Evolutionary conservation across 2,329 filamentous ascomycete genomes (phyloP).

Genomic region (Fusarium sp.): DNA sequence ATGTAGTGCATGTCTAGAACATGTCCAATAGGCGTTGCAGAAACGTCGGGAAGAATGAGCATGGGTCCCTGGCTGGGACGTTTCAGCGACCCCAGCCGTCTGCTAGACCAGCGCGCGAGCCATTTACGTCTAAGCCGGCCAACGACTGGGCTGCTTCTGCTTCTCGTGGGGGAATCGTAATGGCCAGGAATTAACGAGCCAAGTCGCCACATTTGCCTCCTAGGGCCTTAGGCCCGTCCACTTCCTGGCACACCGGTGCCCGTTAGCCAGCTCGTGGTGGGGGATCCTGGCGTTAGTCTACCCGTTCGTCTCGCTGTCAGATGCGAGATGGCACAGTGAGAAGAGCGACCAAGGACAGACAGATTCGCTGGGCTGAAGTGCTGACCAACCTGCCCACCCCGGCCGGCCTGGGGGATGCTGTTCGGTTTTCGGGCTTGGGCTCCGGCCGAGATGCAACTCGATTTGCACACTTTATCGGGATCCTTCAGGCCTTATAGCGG

Average conservation of each 20-base stretch:
- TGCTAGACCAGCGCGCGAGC: conserved; percentile 33
- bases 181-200: conserved; percentile 43
- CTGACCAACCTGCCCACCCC: conserved; percentile 42
- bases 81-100: conserved; percentile 51
- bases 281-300: conserved; percentile 54
- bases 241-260: conserved; percentile 46
- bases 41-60: conserved; percentile 44
- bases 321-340: conserved; percentile 47
- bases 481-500: conserved; percentile 19
- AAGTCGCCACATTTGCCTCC: conserved; percentile 47
- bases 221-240: conserved; percentile 37
- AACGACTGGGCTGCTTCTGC: conserved; percentile 31
- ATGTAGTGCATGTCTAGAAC: conserved; percentile 57
- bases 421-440: conserved; percentile 38
- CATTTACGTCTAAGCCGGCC: conserved; percentile 38
- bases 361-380: conserved; percentile 30
- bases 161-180: conserved; percentile 41
- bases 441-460: conserved; percentile 33
- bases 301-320: conserved; percentile 51
- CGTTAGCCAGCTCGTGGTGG: conserved; percentile 43
- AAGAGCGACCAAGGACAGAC: conserved; percentile 22
- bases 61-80: conserved; percentile 49
- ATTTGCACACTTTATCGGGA: conserved; percentile 23
- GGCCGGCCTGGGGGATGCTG: conserved; percentile 15
- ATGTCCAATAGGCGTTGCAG: conserved; percentile 52